phyloP scores from a whole-genome alignment of 345 rosid species.

The Eucalyptus urophylla region DNA sequence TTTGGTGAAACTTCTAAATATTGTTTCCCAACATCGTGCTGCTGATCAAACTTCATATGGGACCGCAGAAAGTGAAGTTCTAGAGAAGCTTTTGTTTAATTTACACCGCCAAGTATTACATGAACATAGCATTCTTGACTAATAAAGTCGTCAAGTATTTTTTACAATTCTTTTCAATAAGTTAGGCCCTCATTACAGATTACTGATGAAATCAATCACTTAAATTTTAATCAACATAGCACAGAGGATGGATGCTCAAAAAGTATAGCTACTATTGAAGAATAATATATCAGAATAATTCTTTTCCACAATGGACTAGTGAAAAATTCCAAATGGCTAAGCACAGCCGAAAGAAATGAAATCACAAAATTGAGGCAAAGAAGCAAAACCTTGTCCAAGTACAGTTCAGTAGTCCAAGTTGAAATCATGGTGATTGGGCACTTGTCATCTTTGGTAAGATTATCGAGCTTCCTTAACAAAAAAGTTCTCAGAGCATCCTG shows the following conservation, averaged over 20 bases:
- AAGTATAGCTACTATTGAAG: neutral
- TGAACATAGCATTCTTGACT: neutral
- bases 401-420: conserved; percentile 96
- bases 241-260: neutral
- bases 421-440: conserved; percentile 99
- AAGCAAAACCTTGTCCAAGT: conserved; percentile 85
- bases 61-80: neutral
- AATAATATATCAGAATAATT: neutral
- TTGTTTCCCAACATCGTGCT: neutral
- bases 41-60: neutral
- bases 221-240: neutral
- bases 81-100: neutral
- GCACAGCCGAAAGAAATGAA: neutral
- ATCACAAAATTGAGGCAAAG: conserved; percentile 1
- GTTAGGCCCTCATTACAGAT: neutral
- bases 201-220: neutral
- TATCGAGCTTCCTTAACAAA: conserved; percentile 90
- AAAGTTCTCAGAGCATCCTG: conserved; percentile 99
- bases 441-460: conserved; percentile 81
- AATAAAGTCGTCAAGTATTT: neutral
- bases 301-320: neutral
- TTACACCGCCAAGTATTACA: neutral
- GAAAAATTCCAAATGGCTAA: neutral
- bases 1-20: neutral
- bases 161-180: neutral